Evolutionary conservation across 2,329 filamentous ascomycete species (phyloP), one percentile per base, ranked within the genome.

Genomic region (Aspergillus neoniger): DNA sequence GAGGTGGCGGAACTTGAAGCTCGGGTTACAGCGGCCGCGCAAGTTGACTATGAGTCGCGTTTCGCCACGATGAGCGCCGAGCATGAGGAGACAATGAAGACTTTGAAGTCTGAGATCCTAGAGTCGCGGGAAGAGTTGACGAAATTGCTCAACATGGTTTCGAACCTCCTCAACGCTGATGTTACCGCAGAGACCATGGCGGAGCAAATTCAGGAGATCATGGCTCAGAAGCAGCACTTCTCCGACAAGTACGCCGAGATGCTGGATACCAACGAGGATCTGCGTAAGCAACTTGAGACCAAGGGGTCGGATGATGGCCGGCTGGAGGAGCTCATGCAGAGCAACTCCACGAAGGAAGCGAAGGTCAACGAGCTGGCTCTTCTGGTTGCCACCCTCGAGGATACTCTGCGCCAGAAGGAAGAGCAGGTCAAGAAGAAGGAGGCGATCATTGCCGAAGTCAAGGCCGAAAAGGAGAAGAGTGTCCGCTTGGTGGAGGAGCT

Each of bases 401-500:
- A 81, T 50, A 76, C 77, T 12, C 66, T 81, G 50, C 74, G 70
- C 38, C 76, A 78, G 60, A 79, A 79, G 65, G 77, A 81, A 1
- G 74, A 75, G 51, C 70, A 77, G 55, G 69, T 81, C 52, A 77
- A 77, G 72, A 80, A 80, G 71, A 79, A 79, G 67, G 79, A 81
- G 50, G 69, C 74, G 4, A 70, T 77, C 4, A 70, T 80, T 23
- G 81, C 84, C 63, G 80, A 80, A 64, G 79, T 87, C 58, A 81
- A 78, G 21, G 79, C 81, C 15, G 86, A 86, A 78, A 96, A 96
- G 82, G 89, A 92, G 80, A 97, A 96, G 83, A 96, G 95, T 76
- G 90, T 91, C 44, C 88, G 92, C 21, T 82, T 99, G 12, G 91
- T 99, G 8, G 92, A 98, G 74, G 94, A 99, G 78, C 87, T 99